Conservation (phyloP, 2,329 filamentous ascomycete genomes). For the Cladophialophora immunda region DNA sequence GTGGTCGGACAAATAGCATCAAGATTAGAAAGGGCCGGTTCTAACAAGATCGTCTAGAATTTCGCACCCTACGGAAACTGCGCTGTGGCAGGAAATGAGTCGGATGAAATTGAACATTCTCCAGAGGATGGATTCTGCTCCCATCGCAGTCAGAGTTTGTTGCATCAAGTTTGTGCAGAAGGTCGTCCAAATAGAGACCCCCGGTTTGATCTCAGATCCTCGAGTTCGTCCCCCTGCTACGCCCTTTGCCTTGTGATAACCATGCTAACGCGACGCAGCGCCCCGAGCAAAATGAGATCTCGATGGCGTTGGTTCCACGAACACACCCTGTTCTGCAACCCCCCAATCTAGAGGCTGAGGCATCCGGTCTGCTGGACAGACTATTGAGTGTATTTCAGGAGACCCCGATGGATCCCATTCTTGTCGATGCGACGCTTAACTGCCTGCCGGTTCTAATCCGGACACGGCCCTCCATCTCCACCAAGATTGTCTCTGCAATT, state of each 20-base stretch:
- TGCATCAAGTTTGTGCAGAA: slow-evolving; percentile 98
- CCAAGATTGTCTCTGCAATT: slow-evolving; percentile 84
- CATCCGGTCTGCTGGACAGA: slow-evolving; percentile 87
- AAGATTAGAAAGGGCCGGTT: slow-evolving; percentile 9
- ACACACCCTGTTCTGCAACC: slow-evolving; percentile 83
- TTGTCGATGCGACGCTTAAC: slow-evolving; percentile 92
- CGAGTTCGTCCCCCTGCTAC: slow-evolving; percentile 66
- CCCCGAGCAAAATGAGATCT: slow-evolving; percentile 81
- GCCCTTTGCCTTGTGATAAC: slow-evolving; percentile 4
- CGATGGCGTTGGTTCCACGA: slow-evolving; percentile 81
- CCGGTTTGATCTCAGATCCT: slow-evolving; percentile 80
- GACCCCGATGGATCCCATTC: slow-evolving; percentile 83
- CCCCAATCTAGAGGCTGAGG: slow-evolving; percentile 88
- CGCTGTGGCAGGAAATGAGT: slow-evolving; percentile 87
- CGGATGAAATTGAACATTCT: slow-evolving; percentile 90
- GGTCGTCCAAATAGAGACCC: slow-evolving; percentile 89
- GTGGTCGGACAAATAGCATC: slow-evolving; percentile 54
- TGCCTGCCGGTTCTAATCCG: slow-evolving; percentile 84
- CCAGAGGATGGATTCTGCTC: slow-evolving; percentile 82
- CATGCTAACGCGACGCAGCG: slow-evolving; percentile 59
- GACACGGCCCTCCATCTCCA: slow-evolving; percentile 79
- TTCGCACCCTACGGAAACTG: slow-evolving; percentile 80
- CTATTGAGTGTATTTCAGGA: slow-evolving; percentile 87
- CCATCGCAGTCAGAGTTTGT: slow-evolving; percentile 82
- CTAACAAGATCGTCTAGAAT: slow-evolving; percentile 66